These are phyloP conservation scores for Pyrenophora seminiperda DNA, from an alignment of 2,329 filamentous ascomycete species.

Conservation along the genomic window DNA sequence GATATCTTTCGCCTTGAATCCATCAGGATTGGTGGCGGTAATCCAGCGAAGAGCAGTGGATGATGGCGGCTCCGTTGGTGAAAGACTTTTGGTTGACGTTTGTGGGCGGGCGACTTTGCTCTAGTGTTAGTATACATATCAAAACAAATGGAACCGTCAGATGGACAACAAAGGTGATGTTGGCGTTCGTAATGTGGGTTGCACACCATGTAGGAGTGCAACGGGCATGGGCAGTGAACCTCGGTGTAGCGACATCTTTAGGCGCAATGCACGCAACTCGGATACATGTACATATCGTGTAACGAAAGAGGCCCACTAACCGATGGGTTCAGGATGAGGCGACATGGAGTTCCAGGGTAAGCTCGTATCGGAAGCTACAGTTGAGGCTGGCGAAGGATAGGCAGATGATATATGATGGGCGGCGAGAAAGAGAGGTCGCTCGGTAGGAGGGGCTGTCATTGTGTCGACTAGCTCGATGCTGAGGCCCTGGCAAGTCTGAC, in stretches of 20 bases:
- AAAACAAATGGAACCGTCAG: background rate
- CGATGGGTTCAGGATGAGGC: slow-evolving; percentile 24
- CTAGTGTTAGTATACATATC: slow-evolving; percentile 9
- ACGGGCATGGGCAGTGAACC: slow-evolving; percentile 3
- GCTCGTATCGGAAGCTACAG: slow-evolving; percentile 26
- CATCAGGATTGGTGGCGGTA: slow-evolving; percentile 37
- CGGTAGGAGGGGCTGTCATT: slow-evolving; percentile 29
- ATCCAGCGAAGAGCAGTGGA: slow-evolving; percentile 37
- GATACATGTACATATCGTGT: slow-evolving; percentile 5
- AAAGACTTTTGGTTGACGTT: slow-evolving; percentile 17
- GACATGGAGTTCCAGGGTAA: slow-evolving; percentile 32
- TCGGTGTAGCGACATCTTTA: slow-evolving; percentile 7
- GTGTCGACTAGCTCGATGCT: slow-evolving; percentile 18
- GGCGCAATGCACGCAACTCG: background rate
- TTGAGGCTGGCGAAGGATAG: slow-evolving; percentile 32
- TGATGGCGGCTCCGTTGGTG: slow-evolving; percentile 11
- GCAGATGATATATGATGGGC: slow-evolving; percentile 23
- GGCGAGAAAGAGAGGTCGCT: slow-evolving; percentile 32
- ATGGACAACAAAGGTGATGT: background rate
- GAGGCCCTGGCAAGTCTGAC: background rate
- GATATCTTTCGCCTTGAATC: slow-evolving; percentile 38
- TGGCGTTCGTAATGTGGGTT: background rate
- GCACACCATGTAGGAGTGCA: background rate
- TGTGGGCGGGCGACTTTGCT: slow-evolving; percentile 12
- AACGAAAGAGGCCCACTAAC: slow-evolving; percentile 28